These are phyloP conservation scores for Ophiognomonia clavigignenti-juglandacearum DNA, from an alignment of 2,329 filamentous ascomycete species.

Conservation along the genomic window DNA sequence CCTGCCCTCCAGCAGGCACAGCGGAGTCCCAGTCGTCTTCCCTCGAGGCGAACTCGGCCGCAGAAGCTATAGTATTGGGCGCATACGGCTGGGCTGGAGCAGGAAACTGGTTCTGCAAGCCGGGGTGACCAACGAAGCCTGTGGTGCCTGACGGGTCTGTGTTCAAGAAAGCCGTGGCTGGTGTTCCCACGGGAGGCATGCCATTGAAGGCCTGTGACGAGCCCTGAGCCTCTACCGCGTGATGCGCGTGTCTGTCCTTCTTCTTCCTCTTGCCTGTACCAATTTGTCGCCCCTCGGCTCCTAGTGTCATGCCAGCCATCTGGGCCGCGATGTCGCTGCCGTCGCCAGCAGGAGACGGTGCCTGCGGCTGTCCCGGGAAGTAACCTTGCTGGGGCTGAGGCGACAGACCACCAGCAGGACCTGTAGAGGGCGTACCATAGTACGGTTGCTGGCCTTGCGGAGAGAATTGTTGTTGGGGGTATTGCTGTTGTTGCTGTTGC, in stretches of 20 bases:
- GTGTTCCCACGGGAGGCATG: slow-evolving; percentile 53
- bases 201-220: slow-evolving; percentile 67
- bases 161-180: slow-evolving; percentile 55
- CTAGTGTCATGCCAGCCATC: slow-evolving; percentile 72
- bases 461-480: slow-evolving; percentile 25
- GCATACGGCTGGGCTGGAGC: slow-evolving; percentile 50
- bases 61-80: slow-evolving; percentile 34
- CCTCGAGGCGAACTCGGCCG: slow-evolving; percentile 42
- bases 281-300: slow-evolving; percentile 44
- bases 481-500: slow-evolving; percentile 30
- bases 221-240: slow-evolving; percentile 70
- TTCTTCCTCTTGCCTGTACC: slow-evolving; percentile 66
- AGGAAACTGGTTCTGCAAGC: slow-evolving; percentile 46
- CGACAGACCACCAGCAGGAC: slow-evolving; percentile 27
- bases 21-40: slow-evolving; percentile 37
- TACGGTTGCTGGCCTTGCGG: slow-evolving; percentile 36
- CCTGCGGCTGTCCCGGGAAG: slow-evolving; percentile 28
- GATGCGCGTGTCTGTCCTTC: slow-evolving; percentile 92
- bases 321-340: slow-evolving; percentile 60
- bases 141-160: slow-evolving; percentile 40
- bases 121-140: slow-evolving; percentile 38
- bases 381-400: slow-evolving; percentile 24
- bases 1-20: slow-evolving; percentile 59
- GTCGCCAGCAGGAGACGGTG: slow-evolving; percentile 22
- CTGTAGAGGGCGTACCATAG: slow-evolving; percentile 28